Conservation (phyloP, 2,329 filamentous ascomycete species). For the Graphium sp. region DNA sequence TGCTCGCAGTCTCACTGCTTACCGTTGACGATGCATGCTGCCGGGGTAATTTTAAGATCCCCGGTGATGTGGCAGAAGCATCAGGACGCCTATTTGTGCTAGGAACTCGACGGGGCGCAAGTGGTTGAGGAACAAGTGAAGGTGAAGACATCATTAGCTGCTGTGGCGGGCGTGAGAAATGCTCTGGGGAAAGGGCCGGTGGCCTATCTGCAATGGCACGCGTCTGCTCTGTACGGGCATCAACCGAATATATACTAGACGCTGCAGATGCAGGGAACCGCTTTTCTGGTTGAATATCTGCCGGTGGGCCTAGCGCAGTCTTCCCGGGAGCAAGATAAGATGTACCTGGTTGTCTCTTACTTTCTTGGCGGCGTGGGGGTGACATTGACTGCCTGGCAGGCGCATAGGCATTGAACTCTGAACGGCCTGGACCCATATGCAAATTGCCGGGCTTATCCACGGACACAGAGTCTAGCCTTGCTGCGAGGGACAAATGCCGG, state of each 20-base stretch:
- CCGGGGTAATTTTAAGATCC: conserved; percentile 1
- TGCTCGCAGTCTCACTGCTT: neutral
- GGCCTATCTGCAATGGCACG: neutral
- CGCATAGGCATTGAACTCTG: neutral
- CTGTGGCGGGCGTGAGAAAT: neutral
- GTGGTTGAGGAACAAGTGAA: too few species aligned
- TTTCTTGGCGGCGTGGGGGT: conserved; percentile 2
- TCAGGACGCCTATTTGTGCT: too few species aligned
- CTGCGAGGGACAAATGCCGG: conserved; percentile 6
- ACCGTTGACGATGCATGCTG: neutral
- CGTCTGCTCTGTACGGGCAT: neutral
- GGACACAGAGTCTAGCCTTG: conserved; percentile 5
- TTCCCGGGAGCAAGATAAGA: too few species aligned
- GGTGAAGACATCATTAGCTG: conserved; percentile 2
- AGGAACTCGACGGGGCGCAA: too few species aligned
- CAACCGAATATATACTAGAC: conserved; percentile 1
- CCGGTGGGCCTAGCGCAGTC: conserved; percentile 1
- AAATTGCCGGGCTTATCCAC: conserved; percentile 10
- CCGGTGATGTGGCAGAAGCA: too few species aligned
- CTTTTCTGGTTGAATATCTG: neutral
- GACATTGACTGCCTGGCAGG: conserved; percentile 1
- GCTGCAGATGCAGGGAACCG: neutral
- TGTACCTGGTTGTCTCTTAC: too few species aligned
- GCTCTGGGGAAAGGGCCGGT: neutral
- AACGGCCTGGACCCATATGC: conserved; percentile 6